Percentiles rank a stretch among this genome's conserved stretches.
phyloP scores from a whole-genome alignment of 192 early-diverging fungal species.

The Bifiguratus adelaidae region DNA sequence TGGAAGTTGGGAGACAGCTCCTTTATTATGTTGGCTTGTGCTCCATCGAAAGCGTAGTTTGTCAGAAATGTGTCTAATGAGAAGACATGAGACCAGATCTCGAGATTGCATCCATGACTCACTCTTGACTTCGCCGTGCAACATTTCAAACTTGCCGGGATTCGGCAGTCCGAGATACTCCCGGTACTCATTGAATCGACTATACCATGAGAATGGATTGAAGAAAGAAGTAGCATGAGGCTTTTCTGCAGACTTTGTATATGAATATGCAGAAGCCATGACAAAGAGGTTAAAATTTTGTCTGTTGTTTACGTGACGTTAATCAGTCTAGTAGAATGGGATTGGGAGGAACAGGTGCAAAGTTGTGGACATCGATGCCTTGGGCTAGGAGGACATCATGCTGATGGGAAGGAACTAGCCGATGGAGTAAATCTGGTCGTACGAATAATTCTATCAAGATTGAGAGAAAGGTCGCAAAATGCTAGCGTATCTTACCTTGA shows the following conservation, averaged over 20 bases:
- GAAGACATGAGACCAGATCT: background rate
- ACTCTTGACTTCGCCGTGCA: constrained; percentile 78
- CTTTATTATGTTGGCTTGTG: constrained; percentile 86
- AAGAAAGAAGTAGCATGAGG: constrained; percentile 10
- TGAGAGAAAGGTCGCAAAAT: background rate
- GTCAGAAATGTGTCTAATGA: constrained; percentile 65
- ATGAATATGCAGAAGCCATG: too few relatives aligned
- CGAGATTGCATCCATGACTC: too few relatives aligned
- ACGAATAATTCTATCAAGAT: background rate
- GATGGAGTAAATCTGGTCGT: constrained; percentile 65
- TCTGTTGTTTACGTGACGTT: too few relatives aligned
- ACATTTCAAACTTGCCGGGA: constrained; percentile 73
- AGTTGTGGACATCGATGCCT: constrained; percentile 64
- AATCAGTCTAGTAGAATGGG: too few relatives aligned
- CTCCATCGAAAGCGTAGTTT: constrained; percentile 89
- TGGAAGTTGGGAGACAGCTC: constrained; percentile 93
- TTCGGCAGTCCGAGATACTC: constrained; percentile 50
- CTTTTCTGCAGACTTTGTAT: too few relatives aligned
- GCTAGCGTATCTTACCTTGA: constrained; percentile 29
- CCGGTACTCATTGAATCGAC: constrained; percentile 22
- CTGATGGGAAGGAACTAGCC: constrained; percentile 75
- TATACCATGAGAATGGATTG: constrained; percentile 18
- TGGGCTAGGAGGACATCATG: constrained; percentile 36
- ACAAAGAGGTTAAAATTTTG: too few relatives aligned
- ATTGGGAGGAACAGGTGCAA: constrained; percentile 53